These are phyloP conservation scores for Bryum argenteum DNA, from an alignment of 225 moss, liverwort and hornwort species.

Conservation along the genomic window DNA sequence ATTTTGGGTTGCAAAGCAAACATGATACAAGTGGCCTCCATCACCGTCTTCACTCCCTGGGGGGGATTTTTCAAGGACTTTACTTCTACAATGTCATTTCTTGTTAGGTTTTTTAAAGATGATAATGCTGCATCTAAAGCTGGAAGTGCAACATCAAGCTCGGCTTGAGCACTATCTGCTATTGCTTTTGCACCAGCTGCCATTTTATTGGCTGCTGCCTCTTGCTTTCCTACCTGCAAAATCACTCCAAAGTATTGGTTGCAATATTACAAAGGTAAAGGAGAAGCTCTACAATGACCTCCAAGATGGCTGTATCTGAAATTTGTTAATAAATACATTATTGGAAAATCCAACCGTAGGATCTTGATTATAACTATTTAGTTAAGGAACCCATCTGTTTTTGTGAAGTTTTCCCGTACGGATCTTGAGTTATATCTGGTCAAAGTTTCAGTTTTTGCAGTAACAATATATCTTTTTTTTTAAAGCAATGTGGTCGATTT, in stretches of 20 bases:
- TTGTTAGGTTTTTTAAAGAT: conserved; percentile 74
- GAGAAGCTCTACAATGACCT: too few species aligned
- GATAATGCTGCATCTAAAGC: conserved; percentile 79
- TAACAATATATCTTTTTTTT: too few species aligned
- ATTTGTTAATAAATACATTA: too few species aligned
- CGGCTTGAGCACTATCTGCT: conserved; percentile 83
- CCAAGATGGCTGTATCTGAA: too few species aligned
- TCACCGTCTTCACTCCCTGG: conserved; percentile 88
- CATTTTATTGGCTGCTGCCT: conserved; percentile 81
- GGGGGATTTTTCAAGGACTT: conserved; percentile 90
- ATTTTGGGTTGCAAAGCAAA: conserved; percentile 76
- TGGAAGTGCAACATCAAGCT: conserved; percentile 83
- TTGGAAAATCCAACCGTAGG: too few species aligned
- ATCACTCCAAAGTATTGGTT: neutral
- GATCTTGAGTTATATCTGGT: too few species aligned
- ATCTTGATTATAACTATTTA: too few species aligned
- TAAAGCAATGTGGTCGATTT: too few species aligned
- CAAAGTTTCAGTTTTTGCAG: too few species aligned
- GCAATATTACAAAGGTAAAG: too few species aligned
- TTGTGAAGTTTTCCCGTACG: too few species aligned
- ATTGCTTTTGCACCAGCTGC: conserved; percentile 80
- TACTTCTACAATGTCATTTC: conserved; percentile 91
- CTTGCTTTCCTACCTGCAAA: conserved; percentile 78
- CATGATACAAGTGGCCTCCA: conserved; percentile 95
- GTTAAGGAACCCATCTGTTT: too few species aligned